Conservation (phyloP, 2,329 filamentous ascomycete genomes). For the Chalaropsis thielavioides region DNA sequence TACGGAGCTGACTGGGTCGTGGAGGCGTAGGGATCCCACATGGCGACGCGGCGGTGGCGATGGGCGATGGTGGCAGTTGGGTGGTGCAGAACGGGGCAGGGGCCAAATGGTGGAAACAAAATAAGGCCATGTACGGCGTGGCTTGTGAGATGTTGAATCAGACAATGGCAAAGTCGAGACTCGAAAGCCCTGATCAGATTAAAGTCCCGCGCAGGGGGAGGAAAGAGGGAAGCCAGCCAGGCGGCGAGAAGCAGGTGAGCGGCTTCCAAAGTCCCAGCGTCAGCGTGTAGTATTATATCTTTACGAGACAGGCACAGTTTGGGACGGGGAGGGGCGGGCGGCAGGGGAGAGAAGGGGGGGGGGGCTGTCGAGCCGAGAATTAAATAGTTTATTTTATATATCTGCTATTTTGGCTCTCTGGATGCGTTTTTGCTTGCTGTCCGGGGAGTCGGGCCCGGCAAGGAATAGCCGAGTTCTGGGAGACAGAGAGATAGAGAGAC, state of each 20-base stretch:
- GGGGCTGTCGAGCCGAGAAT: not conserved
- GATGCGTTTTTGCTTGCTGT: not conserved
- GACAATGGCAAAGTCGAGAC: no score
- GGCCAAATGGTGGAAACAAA: not conserved
- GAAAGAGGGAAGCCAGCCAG: not conserved
- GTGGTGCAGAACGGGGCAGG: no score
- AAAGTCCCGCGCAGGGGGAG: not conserved
- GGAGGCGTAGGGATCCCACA: conserved; percentile 17
- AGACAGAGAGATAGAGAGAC: not conserved
- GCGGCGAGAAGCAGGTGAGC: not conserved
- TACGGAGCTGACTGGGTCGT: not conserved
- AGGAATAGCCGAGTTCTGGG: not conserved
- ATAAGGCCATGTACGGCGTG: not conserved
- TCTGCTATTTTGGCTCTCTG: not conserved
- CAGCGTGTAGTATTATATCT: conserved; percentile 4
- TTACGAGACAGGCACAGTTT: not conserved
- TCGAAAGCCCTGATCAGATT: not conserved
- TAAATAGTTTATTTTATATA: not conserved
- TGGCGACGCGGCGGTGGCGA: no score
- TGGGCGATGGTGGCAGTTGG: no score
- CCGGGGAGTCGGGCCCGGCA: conserved; percentile 1
- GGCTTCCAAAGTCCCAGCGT: no score
- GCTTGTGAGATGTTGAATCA: not conserved
- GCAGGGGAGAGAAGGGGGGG: not conserved
- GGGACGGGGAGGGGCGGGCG: no score